These are phyloP conservation scores for Clarireedia homoeocarpa DNA, from an alignment of 2,329 filamentous ascomycete species.

Conservation along the genomic window DNA sequence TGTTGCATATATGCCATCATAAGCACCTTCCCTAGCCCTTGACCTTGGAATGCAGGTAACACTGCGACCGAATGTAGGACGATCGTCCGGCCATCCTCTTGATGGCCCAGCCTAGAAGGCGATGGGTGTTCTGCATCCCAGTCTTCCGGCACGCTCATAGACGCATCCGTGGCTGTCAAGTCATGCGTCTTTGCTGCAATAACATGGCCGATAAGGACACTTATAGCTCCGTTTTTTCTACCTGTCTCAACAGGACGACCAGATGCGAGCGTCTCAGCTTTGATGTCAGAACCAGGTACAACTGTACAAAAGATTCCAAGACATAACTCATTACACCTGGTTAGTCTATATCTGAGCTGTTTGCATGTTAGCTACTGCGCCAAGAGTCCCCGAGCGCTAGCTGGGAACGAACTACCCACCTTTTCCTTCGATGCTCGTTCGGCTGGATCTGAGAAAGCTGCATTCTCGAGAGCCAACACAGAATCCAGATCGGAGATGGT, in stretches of 20 bases:
- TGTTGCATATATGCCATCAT: slow-evolving; percentile 72
- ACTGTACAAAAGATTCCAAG: slow-evolving; percentile 72
- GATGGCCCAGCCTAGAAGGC: slow-evolving; percentile 53
- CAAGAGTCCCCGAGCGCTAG: slow-evolving; percentile 2
- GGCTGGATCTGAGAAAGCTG: slow-evolving; percentile 42
- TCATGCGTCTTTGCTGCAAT: slow-evolving; percentile 64
- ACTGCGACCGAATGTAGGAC: slow-evolving; percentile 79
- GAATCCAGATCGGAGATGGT: slow-evolving; percentile 57
- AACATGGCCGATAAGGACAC: slow-evolving; percentile 68
- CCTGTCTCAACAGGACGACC: slow-evolving; percentile 53
- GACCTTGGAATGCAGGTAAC: slow-evolving; percentile 63
- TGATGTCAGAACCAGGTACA: slow-evolving; percentile 39
- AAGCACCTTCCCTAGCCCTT: slow-evolving; percentile 65
- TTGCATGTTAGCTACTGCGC: slow-evolving; percentile 30
- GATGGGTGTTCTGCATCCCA: slow-evolving; percentile 47
- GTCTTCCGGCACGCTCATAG: slow-evolving; percentile 66
- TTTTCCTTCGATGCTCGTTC: slow-evolving; percentile 47
- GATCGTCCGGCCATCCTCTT: slow-evolving; percentile 65
- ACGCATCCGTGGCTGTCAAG: slow-evolving; percentile 58
- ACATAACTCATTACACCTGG: slow-evolving; percentile 65
- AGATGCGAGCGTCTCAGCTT: slow-evolving; percentile 44
- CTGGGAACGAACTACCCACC: slow-evolving; percentile 31
- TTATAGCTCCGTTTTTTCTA: slow-evolving; percentile 45
- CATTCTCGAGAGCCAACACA: slow-evolving; percentile 46
- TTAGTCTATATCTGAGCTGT: slow-evolving; percentile 66